A percentile compares a stretch with the other conserved stretches of the same genome.
These are phyloP conservation scores for Kodamaea ohmeri DNA, from an alignment of 1,139 yeast species.

Conservation along the genomic window DNA sequence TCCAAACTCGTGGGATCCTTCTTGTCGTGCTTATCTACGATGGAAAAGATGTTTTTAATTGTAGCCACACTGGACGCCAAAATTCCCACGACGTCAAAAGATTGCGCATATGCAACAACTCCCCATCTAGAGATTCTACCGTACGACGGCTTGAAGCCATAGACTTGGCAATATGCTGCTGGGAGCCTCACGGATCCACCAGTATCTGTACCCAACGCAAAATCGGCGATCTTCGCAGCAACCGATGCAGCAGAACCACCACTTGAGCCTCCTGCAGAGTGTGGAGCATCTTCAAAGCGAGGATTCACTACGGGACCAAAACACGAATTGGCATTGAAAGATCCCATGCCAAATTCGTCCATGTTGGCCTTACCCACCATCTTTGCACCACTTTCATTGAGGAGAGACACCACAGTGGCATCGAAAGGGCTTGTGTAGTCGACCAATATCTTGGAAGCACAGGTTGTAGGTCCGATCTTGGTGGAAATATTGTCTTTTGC, in stretches of 20 bases:
- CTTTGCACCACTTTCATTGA: slow-evolving; percentile 50
- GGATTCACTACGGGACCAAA: slow-evolving; percentile 78
- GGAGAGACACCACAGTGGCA: slow-evolving; percentile 64
- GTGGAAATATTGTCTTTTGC: slow-evolving; percentile 82
- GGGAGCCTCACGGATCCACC: slow-evolving; percentile 96
- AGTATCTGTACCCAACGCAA: slow-evolving; percentile 85
- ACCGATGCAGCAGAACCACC: slow-evolving; percentile 97
- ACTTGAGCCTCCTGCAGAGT: slow-evolving; percentile 85
- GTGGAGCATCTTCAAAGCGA: slow-evolving; percentile 31
- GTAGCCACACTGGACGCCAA: slow-evolving; percentile 48
- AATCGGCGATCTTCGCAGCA: slow-evolving; percentile 63
- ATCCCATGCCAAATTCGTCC: slow-evolving; percentile 99
- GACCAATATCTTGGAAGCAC: slow-evolving; percentile 63
- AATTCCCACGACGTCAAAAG: slow-evolving; percentile 91
- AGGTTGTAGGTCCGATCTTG: slow-evolving; percentile 61
- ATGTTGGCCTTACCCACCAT: slow-evolving; percentile 85
- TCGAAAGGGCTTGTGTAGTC: slow-evolving; percentile 73
- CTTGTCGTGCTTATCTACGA: slow-evolving; percentile 58
- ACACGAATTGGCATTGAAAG: slow-evolving; percentile 53
- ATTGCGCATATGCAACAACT: slow-evolving; percentile 87
- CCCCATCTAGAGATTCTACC: slow-evolving; percentile 94
- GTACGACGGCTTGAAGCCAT: slow-evolving; percentile 90
- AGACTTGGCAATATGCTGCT: slow-evolving; percentile 77
- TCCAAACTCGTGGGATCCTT: slow-evolving; percentile 80
- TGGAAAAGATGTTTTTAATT: slow-evolving; percentile 48